Evolutionary conservation across 805 yeast genomes (phyloP), one percentile per base, ranked within the genome.

Genomic region (Cyberlindnera veronae): DNA sequence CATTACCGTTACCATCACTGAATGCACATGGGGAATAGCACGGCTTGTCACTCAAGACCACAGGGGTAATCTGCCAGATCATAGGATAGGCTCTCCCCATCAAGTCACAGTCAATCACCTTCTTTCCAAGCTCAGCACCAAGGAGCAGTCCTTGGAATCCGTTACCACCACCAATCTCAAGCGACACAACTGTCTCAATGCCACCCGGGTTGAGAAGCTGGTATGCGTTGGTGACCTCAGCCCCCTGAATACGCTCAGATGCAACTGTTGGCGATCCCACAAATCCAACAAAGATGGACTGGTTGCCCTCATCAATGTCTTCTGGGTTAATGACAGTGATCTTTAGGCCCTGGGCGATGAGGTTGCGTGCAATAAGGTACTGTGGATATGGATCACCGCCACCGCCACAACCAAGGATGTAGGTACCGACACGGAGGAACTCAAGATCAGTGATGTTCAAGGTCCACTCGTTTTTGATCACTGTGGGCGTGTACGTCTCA

Each of bases 41-140:
- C 6, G 47, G 41, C 11, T 43, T 51, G 6, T 54, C 48, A 15
- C 44, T 53, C 20, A 43, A 39, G 4, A 56, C 63, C 18, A 55
- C 55, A 6, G 75, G 72, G 6, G 64, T 48, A 10, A 64, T 65
- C 46, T 71, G 76, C 64, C 67, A 68, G 20, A 55, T 60, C 24
- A 69, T 68, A 2, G 74, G 74, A 49, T 68, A 66, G 12, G 75
- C 76, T 45, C 76, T 57, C 6, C 76, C 76, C 76, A 71, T 71
- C 30, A 68, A 48, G 45, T 71, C 76, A 16, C 60, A 55, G 47
- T 64, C 69, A 16, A 68, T 51, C 12, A 63, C 59, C 22, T 63
- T 63, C 23, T 58, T 41, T 29, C 55, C 47, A 30, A 61, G 44
- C 36, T 57, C 55, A 5, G 60, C 51, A 28, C 58, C 60, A 8